phyloP scores from a whole-genome alignment of 1,284 basidiomycete genomes.

The Moesziomyces antarcticus region DNA sequence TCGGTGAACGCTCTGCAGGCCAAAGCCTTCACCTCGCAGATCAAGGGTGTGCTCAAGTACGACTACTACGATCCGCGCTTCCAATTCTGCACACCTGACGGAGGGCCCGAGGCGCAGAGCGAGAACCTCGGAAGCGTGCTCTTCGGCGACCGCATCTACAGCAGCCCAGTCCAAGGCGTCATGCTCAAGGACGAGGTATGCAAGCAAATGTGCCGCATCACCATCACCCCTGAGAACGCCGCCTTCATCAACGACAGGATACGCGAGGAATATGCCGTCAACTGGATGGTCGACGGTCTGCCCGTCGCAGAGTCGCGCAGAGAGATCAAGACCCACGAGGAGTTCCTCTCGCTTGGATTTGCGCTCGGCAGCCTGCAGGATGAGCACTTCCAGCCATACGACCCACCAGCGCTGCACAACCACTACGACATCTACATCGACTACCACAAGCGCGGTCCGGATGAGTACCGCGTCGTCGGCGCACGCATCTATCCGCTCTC shows the following conservation, averaged over 20 bases:
- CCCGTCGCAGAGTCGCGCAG: constrained; percentile 75
- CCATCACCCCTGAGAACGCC: constrained; percentile 78
- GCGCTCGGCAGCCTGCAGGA: constrained; percentile 64
- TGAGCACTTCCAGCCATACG: constrained; percentile 67
- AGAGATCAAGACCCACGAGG: constrained; percentile 65
- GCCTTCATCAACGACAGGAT: constrained; percentile 92
- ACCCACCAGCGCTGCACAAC: constrained; percentile 64
- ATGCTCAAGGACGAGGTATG: constrained; percentile 82
- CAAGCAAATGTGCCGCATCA: constrained; percentile 77
- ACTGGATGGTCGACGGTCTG: constrained; percentile 93
- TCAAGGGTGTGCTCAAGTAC: constrained; percentile 61
- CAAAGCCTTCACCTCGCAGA: constrained; percentile 57
- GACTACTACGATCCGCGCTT: constrained; percentile 89
- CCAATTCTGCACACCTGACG: constrained; percentile 85
- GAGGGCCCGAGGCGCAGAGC: constrained; percentile 80
- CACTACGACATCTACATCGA: constrained; percentile 66
- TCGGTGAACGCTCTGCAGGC: constrained; percentile 67
- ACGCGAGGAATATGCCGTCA: constrained; percentile 89
- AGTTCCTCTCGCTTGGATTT: constrained; percentile 73
- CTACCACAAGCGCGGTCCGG: constrained; percentile 59
- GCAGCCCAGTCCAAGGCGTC: constrained; percentile 84
- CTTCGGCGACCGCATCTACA: constrained; percentile 95
- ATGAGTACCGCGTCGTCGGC: constrained; percentile 66
- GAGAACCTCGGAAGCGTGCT: constrained; percentile 92
- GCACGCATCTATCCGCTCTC: constrained; percentile 62